Percentiles rank a stretch among this genome's conserved stretches.
Conservation (phyloP, 768 basidiomycete species). For the Macrolepiota albuminosa region DNA sequence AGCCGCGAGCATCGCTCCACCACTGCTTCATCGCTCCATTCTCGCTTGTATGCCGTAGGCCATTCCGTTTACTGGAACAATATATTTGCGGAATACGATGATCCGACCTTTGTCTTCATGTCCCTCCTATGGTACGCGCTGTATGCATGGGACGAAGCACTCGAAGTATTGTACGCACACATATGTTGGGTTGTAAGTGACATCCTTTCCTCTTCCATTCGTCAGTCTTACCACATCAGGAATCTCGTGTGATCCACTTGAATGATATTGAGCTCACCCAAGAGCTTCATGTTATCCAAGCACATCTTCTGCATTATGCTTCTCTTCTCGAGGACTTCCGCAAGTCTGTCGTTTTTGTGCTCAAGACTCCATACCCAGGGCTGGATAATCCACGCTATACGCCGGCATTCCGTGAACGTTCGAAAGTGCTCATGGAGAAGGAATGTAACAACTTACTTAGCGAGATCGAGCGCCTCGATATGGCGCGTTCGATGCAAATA, state of each 20-base stretch:
- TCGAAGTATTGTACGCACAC: conserved; percentile 47
- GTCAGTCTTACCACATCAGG: conserved; percentile 25
- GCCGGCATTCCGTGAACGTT: conserved; percentile 12
- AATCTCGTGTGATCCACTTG: conserved; percentile 35
- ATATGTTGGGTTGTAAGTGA: conserved; percentile 40
- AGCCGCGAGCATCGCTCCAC: conserved; percentile 28
- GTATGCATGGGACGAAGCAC: conserved; percentile 57
- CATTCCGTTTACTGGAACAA: conserved; percentile 42
- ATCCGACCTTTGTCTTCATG: conserved; percentile 53
- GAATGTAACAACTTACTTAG: conserved; percentile 44
- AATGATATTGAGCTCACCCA: conserved; percentile 41
- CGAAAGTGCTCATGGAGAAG: conserved; percentile 26
- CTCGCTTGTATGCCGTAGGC: conserved; percentile 32
- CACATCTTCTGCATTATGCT: conserved; percentile 53
- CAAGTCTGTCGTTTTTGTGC: conserved; percentile 46
- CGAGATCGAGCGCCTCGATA: conserved; percentile 47
- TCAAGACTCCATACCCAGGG: conserved; percentile 43
- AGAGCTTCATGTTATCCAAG: conserved; percentile 52
- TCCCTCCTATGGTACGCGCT: conserved; percentile 53
- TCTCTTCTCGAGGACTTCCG: conserved; percentile 49
- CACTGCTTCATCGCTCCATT: conserved; percentile 28
- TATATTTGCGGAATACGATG: conserved; percentile 34
- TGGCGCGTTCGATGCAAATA: conserved; percentile 34
- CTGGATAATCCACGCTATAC: conserved; percentile 23
- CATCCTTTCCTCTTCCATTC: conserved; percentile 4